Base-by-base conservation (phyloP, 768 basidiomycete species). In the Lactarius quietus region DNA sequence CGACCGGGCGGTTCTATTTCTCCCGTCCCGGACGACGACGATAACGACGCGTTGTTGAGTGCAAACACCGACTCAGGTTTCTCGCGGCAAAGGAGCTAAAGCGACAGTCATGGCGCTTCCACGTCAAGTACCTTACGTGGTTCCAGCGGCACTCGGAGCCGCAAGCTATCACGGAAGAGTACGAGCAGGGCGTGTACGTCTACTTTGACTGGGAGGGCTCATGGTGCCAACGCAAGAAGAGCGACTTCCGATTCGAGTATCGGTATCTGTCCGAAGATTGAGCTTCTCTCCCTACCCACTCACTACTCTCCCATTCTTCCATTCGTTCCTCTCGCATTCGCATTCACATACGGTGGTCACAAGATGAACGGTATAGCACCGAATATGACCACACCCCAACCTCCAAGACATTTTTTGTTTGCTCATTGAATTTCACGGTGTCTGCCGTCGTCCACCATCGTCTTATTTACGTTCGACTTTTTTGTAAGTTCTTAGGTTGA, bases 201-300 rank as follows among this genome's bases (percentile, higher is more conserved):
- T 99, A 99, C 82, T 98, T 98, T 76, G 96, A 98, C 78, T 98
- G 95, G 95, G 95, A 98, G 76, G 93, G 93, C 57, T 93, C 92
- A 68, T 99, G 96, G 97, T 97, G 95, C 76, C 94, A 96, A 75
- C 84, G 96, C 74, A 93, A 95, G 81, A 99, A 99, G 83, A 88
- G 90, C 73, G 95, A 98, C 76, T 99, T 98, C 83, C 88, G 94
- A 29, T 98, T 93, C 72, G 91, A 95, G 78, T 96, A 96, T 76
- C 92, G 94, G 67, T 95, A 95, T 80, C 80, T 96, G 61, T 94
- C 92, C 3, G 93, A 96, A 76, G 93, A 96, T 75, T 93, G 76
- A 82, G 43, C 14, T 8, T 14, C 51, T 10, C 18, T 36, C 41
- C 18, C 33, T 31, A n/a, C n/a, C n/a, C n/a, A n/a, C 17, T 18